Conservation (phyloP, 176 grass and related monocot species). For the Oryza meyeriana region DNA sequence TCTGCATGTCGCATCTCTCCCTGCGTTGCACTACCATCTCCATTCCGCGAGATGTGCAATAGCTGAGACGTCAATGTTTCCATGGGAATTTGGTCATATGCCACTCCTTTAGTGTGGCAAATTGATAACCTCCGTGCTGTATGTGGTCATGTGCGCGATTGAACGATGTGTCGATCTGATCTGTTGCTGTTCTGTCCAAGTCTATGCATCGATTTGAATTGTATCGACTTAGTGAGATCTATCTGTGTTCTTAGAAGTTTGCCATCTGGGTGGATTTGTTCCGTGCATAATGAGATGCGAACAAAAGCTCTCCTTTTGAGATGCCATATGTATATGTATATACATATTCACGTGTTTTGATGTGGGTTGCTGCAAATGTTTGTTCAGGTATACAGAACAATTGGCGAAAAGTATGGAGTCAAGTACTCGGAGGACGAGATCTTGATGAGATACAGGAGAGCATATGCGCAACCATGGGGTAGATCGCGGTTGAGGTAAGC, state of each 20-base stretch:
- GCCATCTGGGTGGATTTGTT: background rate
- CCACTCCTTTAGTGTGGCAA: background rate
- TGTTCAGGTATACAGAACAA: conserved; percentile 67
- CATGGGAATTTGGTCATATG: background rate
- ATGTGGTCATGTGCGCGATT: background rate
- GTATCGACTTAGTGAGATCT: conserved; percentile 1
- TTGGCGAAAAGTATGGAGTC: conserved; percentile 93
- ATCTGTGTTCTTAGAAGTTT: background rate
- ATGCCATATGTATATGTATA: background rate
- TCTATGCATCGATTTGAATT: background rate
- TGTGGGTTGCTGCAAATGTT: background rate
- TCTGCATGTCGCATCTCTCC: background rate
- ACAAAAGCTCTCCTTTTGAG: background rate
- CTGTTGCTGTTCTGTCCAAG: background rate
- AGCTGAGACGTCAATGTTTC: background rate
- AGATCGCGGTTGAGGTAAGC: conserved; percentile 78
- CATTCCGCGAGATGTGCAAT: background rate
- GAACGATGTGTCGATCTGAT: background rate
- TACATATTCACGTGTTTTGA: background rate
- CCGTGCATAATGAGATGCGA: background rate
- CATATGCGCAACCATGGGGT: conserved; percentile 83
- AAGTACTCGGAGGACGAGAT: conserved; percentile 88
- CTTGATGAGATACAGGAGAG: conserved; percentile 61
- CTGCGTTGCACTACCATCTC: background rate
- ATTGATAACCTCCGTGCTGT: background rate